Evolutionary conservation across 2,329 filamentous ascomycete genomes (phyloP), one percentile per base, ranked within the genome.

Genomic region (Chaetomium globosum): DNA sequence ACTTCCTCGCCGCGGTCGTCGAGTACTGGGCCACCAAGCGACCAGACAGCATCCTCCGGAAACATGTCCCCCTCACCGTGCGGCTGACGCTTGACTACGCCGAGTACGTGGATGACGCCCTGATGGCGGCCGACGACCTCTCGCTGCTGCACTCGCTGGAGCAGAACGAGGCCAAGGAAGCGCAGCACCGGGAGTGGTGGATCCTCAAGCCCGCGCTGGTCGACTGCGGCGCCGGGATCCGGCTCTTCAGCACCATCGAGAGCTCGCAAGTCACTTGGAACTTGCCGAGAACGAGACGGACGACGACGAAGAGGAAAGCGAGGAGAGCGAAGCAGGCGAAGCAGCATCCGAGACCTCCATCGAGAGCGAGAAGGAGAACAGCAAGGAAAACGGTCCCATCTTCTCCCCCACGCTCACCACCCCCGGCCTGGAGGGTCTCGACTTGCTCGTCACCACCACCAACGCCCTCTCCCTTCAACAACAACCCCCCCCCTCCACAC

Each of bases 211-310:
- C 77, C 1, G 77, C 77, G 0, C 69, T 79, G 65, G 73, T 78
- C 10, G 77, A 79, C 26, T 78, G 76, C n/a, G 77, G 77, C 1
- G 74, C 76, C 9, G 77, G 77, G 0, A 79, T 79, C n/a, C 73
- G 76, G 0, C 71, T 79, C 9, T 79, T 79, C 63, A 79, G 77
- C 31, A 79, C 77, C 0, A 65, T 75, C 12, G 74, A 77, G 77
- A 79, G 48, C 69, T 79, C 0, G 76, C 75, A 1, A 69, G 72
- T 28, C 72, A 76, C 10, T 71, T 79, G 0, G 77, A 79, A 51
- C 73, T 77, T 0, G 76, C 72, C 19, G 77, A 75, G 21, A 71
- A 76, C 53, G 74, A 77, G n/a, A 65, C 52, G 3, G 56, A 64
- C 10, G 72, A 72, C 4, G 69, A 72, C 12, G 70, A 75, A 26